Base-by-base conservation (phyloP, 306 rosid species). In the Coriaria nepalensis region DNA sequence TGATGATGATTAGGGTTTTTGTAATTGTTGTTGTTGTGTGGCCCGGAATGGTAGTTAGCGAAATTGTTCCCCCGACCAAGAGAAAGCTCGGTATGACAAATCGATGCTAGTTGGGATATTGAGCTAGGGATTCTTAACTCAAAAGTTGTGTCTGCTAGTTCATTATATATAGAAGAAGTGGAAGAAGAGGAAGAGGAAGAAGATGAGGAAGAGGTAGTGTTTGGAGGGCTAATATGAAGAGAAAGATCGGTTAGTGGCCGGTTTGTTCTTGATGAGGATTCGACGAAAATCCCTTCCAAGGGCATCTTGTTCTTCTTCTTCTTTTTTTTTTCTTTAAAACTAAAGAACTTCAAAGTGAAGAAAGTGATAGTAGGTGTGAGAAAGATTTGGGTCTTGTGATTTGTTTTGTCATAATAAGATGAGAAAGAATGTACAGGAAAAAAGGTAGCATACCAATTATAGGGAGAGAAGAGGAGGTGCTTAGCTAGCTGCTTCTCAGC, bases 141-240 rank as follows among this genome's bases (percentile, higher is more conserved):
- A 20, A 20, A 20, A 1, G 29, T 20, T 3, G 29, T 20, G 29
- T 20, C 29, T 20, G 29, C 29, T 20, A 20, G 29, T 20, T 20
- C 29, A 20, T 20, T 20, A 20, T 20, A 20, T 20, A 20, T 20
- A 20, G 29, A 20, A 3, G 29, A 20, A 36, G 14, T 47, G 1
- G 63, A 59, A 35, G 50, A 7, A 10, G 8, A 34, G 45, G 37
- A 9, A 42, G 43, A 48, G 53, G 42, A 66, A 47, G 47, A 67
- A 49, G 71, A 56, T 42, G 65, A 55, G 49, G 83, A 50, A 12
- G 79, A 68, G 0, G 69, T 66, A 40, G 63, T 68, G 43, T 33
- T 68, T 10, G 93, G 94, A 13, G 80, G 94, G 13, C 93, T 83
- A 62, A 87, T 83, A 64, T 87, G 87, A 53, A 87, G 93, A 51